A percentile compares a stretch with the other conserved stretches of the same genome.
Conservation (phyloP, 306 rosid species). For the Vicia faba region DNA sequence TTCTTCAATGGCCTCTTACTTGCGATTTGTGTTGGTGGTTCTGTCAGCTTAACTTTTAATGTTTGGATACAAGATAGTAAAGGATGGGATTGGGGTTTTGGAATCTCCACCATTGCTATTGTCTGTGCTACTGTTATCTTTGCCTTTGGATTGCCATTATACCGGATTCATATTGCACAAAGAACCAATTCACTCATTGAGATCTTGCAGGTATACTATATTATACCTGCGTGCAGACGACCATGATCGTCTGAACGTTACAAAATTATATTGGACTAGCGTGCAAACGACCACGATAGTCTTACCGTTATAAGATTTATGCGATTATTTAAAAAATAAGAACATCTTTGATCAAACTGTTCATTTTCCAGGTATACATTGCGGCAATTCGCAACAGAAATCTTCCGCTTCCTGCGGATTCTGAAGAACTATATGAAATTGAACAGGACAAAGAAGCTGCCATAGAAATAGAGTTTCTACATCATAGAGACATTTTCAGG, state of each 20-base stretch:
- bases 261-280: too few species aligned
- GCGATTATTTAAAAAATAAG: neutral
- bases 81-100: conserved; percentile 94
- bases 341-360: too few species aligned
- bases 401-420: conserved; percentile 63
- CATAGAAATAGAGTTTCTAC: conserved; percentile 56
- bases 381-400: conserved; percentile 84
- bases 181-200: conserved; percentile 56
- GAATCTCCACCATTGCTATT: conserved; percentile 57
- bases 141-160: conserved; percentile 63
- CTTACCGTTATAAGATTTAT: too few species aligned
- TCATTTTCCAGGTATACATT: conserved; percentile 61
- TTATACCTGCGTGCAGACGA: neutral
- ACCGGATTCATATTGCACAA: conserved; percentile 56
- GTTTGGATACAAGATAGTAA: conserved; percentile 65
- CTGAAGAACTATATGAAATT: conserved; percentile 61
- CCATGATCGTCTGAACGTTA: too few species aligned
- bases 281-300: neutral
- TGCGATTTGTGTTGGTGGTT: conserved; percentile 69
- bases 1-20: conserved; percentile 72
- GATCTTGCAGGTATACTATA: conserved; percentile 55
- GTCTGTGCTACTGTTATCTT: conserved; percentile 49
- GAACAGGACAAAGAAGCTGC: conserved; percentile 64
- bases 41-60: conserved; percentile 57
- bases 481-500: conserved; percentile 70